phyloP scores from a whole-genome alignment of 2,329 filamentous ascomycete genomes.

The Gliomastix tumulicola region DNA sequence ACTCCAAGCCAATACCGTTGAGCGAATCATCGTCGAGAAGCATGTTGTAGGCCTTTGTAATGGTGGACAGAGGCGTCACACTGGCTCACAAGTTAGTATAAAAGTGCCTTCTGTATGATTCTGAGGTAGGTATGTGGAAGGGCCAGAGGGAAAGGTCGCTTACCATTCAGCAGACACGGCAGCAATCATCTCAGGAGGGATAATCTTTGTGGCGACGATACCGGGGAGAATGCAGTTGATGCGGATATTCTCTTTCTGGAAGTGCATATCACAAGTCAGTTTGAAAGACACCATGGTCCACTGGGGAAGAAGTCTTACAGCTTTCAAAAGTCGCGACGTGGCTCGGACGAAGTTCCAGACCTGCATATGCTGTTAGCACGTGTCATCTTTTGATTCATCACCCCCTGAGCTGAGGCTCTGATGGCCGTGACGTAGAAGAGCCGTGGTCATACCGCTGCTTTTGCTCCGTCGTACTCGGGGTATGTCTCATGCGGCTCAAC shows the following conservation, averaged over 20 bases:
- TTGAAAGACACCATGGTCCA: no score
- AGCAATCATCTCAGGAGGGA: conserved; percentile 33
- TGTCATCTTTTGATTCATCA: no score
- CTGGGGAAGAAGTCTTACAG: no score
- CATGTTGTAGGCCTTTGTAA: conserved; percentile 34
- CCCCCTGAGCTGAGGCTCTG: no score
- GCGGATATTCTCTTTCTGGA: conserved; percentile 35
- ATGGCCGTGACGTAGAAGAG: no score
- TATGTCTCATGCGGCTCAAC: conserved; percentile 33
- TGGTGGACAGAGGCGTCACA: conserved; percentile 32
- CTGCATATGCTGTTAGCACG: conserved; percentile 1
- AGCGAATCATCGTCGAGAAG: conserved; percentile 35
- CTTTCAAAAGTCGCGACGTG: conserved; percentile 26
- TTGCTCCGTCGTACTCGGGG: conserved; percentile 43
- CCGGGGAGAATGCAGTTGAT: conserved; percentile 42
- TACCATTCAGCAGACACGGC: conserved; percentile 26
- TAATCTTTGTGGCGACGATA: conserved; percentile 34
- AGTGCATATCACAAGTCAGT: no score
- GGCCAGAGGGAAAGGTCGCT: background rate
- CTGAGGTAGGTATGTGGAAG: background rate
- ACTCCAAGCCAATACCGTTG: conserved; percentile 35
- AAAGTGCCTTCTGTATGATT: background rate
- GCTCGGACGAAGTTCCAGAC: conserved; percentile 26
- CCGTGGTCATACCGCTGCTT: conserved; percentile 32
- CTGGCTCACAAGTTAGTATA: conserved; percentile 6